These are phyloP conservation scores for Termitomyces sp. DNA, from an alignment of 768 basidiomycete genomes.

Conservation along the genomic window DNA sequence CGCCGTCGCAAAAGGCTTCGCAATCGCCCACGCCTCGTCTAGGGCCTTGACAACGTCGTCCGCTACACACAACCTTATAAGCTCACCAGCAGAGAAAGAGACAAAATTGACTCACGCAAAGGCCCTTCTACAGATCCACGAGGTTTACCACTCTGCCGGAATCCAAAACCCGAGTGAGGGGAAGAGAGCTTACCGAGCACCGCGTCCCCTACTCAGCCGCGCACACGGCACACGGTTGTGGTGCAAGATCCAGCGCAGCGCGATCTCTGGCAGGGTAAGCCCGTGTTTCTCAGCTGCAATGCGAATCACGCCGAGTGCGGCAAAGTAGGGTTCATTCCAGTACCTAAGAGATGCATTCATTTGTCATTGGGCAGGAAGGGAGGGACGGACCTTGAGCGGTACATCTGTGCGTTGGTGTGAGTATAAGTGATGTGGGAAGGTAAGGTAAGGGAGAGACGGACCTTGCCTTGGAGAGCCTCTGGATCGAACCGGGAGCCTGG, in stretches of 20 bases:
- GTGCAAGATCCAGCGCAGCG: slow-evolving; percentile 40
- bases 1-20: slow-evolving; percentile 3
- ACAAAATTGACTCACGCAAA: slow-evolving; percentile 9
- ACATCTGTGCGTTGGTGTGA: slow-evolving; percentile 23
- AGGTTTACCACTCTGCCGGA: slow-evolving; percentile 8
- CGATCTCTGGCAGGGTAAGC: slow-evolving; percentile 37
- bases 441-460: slow-evolving; percentile 9
- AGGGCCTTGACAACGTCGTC: slow-evolving; percentile 6
- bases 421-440: not conserved
- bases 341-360: too few relatives aligned
- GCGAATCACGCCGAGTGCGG: slow-evolving; percentile 15
- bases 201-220: slow-evolving; percentile 28
- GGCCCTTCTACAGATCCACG: slow-evolving; percentile 21
- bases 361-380: too few relatives aligned
- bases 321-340: slow-evolving; percentile 21
- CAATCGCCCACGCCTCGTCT: slow-evolving; percentile 11
- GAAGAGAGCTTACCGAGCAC: too few relatives aligned
- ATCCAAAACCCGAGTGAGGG: too few relatives aligned
- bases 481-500: slow-evolving; percentile 41
- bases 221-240: slow-evolving; percentile 35
- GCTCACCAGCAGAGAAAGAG: not conserved
- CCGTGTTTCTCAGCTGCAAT: slow-evolving; percentile 20
- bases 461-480: slow-evolving; percentile 37
- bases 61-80: not conserved
- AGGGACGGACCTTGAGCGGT: too few relatives aligned